Percentiles rank a stretch among this genome's conserved stretches.
Conservation (phyloP, 2,329 filamentous ascomycete genomes). For the Fusarium sp. region DNA sequence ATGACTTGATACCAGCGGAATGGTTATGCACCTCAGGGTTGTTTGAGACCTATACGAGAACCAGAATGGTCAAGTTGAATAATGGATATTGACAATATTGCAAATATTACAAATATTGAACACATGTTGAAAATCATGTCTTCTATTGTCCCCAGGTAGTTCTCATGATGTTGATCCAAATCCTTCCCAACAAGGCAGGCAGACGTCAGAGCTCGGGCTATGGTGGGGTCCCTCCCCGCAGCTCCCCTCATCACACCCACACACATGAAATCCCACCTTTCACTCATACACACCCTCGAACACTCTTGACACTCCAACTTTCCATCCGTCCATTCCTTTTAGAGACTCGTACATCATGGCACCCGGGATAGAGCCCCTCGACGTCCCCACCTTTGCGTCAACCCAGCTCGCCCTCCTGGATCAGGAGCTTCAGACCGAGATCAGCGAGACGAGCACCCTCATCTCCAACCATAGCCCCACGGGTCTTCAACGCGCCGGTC, state of each 20-base stretch:
- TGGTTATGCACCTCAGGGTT: background rate
- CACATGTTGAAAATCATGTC: background rate
- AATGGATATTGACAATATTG: background rate
- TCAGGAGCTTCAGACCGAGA: conserved; percentile 78
- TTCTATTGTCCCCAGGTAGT: background rate
- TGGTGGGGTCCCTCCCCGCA: conserved; percentile 38
- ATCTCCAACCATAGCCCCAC: conserved; percentile 76
- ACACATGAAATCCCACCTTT: conserved; percentile 27
- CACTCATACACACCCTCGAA: conserved; percentile 11
- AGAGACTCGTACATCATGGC: conserved; percentile 47
- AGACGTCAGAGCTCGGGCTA: conserved; percentile 23
- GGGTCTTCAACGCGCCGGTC: conserved; percentile 79
- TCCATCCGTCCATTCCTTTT: background rate
- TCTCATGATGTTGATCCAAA: conserved; percentile 18
- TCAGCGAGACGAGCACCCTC: conserved; percentile 75
- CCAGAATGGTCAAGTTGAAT: background rate
- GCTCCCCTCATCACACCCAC: conserved; percentile 19
- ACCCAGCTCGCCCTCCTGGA: conserved; percentile 79
- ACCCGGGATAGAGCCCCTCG: conserved; percentile 57
- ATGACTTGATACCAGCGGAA: conserved; percentile 32
- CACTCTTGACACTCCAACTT: conserved; percentile 7
- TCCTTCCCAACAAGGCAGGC: conserved; percentile 14
- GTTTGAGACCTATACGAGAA: background rate
- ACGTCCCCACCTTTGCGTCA: conserved; percentile 76
- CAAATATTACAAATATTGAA: background rate